Base-by-base conservation (phyloP, 257 asterid species). In the Penstemon newberryi region DNA sequence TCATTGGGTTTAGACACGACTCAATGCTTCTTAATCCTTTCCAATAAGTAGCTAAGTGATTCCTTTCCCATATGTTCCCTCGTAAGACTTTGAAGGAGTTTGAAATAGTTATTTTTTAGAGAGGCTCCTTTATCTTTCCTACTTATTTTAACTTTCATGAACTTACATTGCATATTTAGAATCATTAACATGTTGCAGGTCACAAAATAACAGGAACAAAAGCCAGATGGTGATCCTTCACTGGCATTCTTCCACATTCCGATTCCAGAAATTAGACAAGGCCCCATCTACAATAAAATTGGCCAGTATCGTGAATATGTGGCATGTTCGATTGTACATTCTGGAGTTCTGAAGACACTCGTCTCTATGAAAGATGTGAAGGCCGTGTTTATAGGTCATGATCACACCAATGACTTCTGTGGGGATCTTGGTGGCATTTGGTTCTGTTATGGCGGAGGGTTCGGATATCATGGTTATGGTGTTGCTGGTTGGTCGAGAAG, bases 381-480 rank as follows among this genome's bases (percentile, higher is more conserved):
- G 69, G 98, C 97, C 11, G 95, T 88, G 12, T 92, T 92, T 60
- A 70, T 90, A 12, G 98, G 98, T 39, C 98, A 92, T 36, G 97
- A 92, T 80, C 98, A 92, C 84, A 83, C n/a, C 5, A 92, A 90
- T 69, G 98, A 92, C 78, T 92, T 83, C 73, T 92, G 98, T 18
- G 97, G 97, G 76, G 80, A 59, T 50, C 66, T 92, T 7, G 72
- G 82, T 8, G 88, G 90, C 69, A 19, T 92, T 36, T 90, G 98
- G 98, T 90, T 92, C 67, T 92, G 98, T 74, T 92, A 90, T 55
- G 98, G 98, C 4, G 97, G 96, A 71, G 96, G 98, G 10, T 83
- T 88, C 15, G 98, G 98, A 25, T 90, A 92, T 73, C 98, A 92
- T 62, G 98, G 89, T n/a, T 92, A 92, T 51, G 98, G 98, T 5